phyloP scores from a whole-genome alignment of 176 grass and related monocot genomes.

The Leersia perrieri region DNA sequence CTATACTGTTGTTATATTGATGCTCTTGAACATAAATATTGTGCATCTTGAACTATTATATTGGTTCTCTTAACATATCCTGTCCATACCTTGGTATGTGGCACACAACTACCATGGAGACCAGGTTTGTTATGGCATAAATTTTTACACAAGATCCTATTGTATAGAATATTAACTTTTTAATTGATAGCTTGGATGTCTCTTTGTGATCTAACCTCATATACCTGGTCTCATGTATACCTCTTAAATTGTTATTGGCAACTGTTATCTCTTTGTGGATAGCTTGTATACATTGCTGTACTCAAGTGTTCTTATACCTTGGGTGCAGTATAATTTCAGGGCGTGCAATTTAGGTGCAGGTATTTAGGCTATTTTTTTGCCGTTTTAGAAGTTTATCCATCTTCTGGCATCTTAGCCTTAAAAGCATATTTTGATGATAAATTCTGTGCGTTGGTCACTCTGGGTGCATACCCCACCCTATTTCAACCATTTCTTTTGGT shows the following conservation, averaged over 20 bases:
- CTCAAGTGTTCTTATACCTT: constrained; percentile 7
- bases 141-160: constrained; percentile 12
- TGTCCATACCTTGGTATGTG: constrained; percentile 25
- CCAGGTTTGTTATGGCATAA: constrained; percentile 37
- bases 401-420: neutral
- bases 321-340: neutral
- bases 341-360: neutral
- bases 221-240: constrained; percentile 4
- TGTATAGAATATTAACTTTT: constrained; percentile 29
- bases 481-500: neutral
- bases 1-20: constrained; percentile 18
- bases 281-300: constrained; percentile 20
- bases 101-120: constrained; percentile 36
- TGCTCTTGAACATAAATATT: neutral
- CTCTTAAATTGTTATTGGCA: neutral
- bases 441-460: neutral
- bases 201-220: constrained; percentile 10
- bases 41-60: too few species aligned
- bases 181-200: constrained; percentile 6
- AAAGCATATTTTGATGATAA: neutral
- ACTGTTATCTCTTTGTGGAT: constrained; percentile 4
- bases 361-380: constrained; percentile 7
- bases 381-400: neutral
- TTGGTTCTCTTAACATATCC: constrained; percentile 16
- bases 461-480: neutral